Evolutionary conservation across 2,329 filamentous ascomycete species (phyloP).

Genomic region (Fusarium palustre): DNA sequence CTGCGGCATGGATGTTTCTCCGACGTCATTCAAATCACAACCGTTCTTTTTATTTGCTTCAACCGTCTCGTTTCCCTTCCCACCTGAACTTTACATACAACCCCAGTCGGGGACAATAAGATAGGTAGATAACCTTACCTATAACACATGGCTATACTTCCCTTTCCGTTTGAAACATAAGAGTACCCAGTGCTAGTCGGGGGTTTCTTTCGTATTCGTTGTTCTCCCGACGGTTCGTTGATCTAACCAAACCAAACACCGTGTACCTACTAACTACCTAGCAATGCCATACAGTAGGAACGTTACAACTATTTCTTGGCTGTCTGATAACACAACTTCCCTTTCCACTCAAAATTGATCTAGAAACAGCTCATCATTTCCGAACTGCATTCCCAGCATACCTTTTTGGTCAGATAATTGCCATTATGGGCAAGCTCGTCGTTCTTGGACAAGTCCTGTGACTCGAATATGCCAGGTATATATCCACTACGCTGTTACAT

Average conservation of each 20-base stretch:
- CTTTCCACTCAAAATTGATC: constrained; percentile 1
- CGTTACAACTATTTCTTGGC: constrained; percentile 19
- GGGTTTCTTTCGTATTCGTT: constrained; percentile 10
- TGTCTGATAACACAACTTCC: constrained; percentile 9
- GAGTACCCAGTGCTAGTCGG: constrained; percentile 7
- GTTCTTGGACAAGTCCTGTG: constrained; percentile 1
- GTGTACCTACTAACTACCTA: neutral
- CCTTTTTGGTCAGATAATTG: neutral
- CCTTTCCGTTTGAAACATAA: constrained; percentile 30
- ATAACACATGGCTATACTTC: constrained; percentile 12
- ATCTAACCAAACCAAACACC: neutral
- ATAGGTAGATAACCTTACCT: constrained; percentile 32
- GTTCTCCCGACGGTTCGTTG: constrained; percentile 4
- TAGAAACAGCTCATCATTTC: constrained; percentile 13
- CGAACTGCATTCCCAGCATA: constrained; percentile 6
- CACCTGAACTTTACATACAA: constrained; percentile 13
- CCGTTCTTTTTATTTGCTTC: constrained; percentile 14
- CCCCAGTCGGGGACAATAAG: constrained; percentile 11
- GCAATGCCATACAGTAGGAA: constrained; percentile 2
- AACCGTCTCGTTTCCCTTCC: constrained; percentile 21
- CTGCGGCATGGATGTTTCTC: constrained; percentile 19
- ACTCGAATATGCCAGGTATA: constrained; percentile 5
- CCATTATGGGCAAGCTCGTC: constrained; percentile 16
- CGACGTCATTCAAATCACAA: constrained; percentile 19
- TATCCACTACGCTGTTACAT: constrained; percentile 29